Conservation (phyloP, 202 grass and related monocot species). For the Musa balbisiana region DNA sequence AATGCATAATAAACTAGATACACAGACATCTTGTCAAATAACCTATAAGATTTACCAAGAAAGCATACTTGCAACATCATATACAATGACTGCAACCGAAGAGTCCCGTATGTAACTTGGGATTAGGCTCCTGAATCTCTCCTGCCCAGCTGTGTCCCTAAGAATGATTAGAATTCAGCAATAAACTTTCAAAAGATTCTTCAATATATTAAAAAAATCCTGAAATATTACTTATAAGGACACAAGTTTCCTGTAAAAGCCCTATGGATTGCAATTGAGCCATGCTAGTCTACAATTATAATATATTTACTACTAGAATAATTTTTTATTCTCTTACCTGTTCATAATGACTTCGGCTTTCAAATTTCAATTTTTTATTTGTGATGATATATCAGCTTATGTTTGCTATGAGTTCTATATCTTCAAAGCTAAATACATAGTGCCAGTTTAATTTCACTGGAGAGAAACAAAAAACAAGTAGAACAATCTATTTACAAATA, state of each 20-base stretch:
- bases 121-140: constrained; percentile 17
- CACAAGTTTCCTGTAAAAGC: not conserved
- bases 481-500: no score
- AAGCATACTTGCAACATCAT: constrained; percentile 23
- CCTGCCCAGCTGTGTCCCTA: constrained; percentile 24
- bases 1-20: no score
- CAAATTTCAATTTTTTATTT: not conserved
- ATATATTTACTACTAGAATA: no score
- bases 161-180: not conserved
- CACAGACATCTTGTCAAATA: not conserved
- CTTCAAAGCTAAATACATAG: no score
- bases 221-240: not conserved
- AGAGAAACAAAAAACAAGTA: no score
- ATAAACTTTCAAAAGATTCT: not conserved
- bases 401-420: not conserved
- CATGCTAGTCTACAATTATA: no score
- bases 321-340: no score
- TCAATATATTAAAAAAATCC: not conserved
- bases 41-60: not conserved
- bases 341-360: not conserved
- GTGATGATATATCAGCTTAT: not conserved
- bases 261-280: not conserved
- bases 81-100: constrained; percentile 19
- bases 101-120: constrained; percentile 19
- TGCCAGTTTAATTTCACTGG: no score